Conservation (phyloP, 306 rosid species). For the Chamaecrista fasciculata region DNA sequence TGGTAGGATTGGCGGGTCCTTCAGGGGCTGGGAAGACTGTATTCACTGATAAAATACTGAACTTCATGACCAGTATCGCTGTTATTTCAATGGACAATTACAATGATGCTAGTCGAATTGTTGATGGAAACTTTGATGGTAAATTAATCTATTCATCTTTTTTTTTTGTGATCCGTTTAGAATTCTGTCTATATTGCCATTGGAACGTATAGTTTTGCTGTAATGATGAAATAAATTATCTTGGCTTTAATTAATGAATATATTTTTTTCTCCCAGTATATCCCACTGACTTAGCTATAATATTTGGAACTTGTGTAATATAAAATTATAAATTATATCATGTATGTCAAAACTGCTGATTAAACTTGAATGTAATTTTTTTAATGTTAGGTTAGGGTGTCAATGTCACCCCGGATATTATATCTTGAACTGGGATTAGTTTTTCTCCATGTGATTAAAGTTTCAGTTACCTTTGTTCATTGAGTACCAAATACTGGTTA, state of each 20-base stretch:
- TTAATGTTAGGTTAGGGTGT: not conserved
- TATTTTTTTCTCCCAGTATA: not conserved
- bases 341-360: not conserved
- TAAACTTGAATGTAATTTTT: not conserved
- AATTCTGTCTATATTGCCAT: not conserved
- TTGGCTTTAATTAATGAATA: not conserved
- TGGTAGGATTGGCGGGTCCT: slow-evolving; percentile 17
- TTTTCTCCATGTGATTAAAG: not conserved
- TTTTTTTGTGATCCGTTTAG: not conserved
- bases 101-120: slow-evolving; percentile 3
- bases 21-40: slow-evolving; percentile 14
- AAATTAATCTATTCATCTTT: not conserved
- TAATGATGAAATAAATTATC: not conserved
- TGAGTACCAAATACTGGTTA: not conserved
- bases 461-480: not conserved
- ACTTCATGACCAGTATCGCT: slow-evolving; percentile 3
- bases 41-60: slow-evolving; percentile 3
- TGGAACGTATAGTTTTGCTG: not conserved
- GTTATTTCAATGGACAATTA: slow-evolving; percentile 15
- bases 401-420: not conserved
- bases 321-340: not conserved
- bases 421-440: not conserved
- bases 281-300: not conserved
- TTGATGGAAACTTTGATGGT: slow-evolving; percentile 20
- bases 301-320: not conserved